Evolutionary conservation across 2,329 filamentous ascomycete species (phyloP).

Genomic region (Pseudocercospora macadamiae): DNA sequence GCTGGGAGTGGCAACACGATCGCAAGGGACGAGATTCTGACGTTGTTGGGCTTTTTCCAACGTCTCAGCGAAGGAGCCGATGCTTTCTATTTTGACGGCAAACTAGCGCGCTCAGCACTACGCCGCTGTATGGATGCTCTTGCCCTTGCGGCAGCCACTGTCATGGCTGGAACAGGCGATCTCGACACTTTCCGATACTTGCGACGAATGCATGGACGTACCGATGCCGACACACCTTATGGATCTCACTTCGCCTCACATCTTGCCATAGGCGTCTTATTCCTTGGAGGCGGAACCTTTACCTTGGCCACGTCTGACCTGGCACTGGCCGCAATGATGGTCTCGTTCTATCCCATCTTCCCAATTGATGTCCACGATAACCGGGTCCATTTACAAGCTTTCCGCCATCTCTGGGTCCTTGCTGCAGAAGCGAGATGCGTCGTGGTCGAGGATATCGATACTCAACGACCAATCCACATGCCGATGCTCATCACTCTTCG

Average conservation of each 20-base stretch:
- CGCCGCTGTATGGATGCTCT: slow-evolving; percentile 90
- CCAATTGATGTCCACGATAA: slow-evolving; percentile 90
- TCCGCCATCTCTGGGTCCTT: slow-evolving; percentile 95
- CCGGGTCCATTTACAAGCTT: slow-evolving; percentile 89
- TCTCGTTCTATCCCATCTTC: slow-evolving; percentile 93
- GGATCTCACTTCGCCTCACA: slow-evolving; percentile 93
- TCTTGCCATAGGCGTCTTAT: slow-evolving; percentile 86
- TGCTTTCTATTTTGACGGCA: slow-evolving; percentile 71
- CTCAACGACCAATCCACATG: slow-evolving; percentile 71
- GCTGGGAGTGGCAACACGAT: slow-evolving; percentile 57
- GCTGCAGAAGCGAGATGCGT: slow-evolving; percentile 89
- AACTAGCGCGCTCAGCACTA: slow-evolving; percentile 78
- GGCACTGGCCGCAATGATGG: slow-evolving; percentile 81
- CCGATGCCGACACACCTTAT: slow-evolving; percentile 82
- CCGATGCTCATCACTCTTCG: slow-evolving; percentile 34
- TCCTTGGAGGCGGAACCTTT: slow-evolving; percentile 88
- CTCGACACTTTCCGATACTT: slow-evolving; percentile 81
- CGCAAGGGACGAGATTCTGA: slow-evolving; percentile 79
- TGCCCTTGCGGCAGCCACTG: slow-evolving; percentile 77
- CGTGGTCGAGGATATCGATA: slow-evolving; percentile 83
- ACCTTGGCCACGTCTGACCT: slow-evolving; percentile 89
- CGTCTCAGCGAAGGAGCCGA: slow-evolving; percentile 30
- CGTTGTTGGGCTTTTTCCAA: slow-evolving; percentile 68
- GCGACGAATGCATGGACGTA: slow-evolving; percentile 82
- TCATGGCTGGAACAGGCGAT: slow-evolving; percentile 97